A percentile compares a stretch with the other conserved stretches of the same genome.
Evolutionary conservation across 2,329 filamentous ascomycete genomes (phyloP).

Genomic region (Aspergillus niger): DNA sequence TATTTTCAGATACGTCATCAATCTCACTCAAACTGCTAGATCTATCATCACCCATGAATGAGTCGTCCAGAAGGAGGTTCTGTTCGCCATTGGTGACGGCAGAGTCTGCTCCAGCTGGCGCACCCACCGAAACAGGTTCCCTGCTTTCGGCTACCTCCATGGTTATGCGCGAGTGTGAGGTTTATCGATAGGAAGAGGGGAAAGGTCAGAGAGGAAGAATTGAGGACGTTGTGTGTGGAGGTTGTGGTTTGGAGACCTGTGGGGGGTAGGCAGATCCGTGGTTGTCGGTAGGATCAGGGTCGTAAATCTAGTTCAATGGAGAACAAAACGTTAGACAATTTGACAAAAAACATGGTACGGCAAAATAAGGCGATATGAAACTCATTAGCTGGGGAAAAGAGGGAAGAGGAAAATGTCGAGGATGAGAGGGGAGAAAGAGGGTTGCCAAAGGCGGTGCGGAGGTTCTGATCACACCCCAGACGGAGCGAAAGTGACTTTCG

Average conservation of each 20-base stretch:
- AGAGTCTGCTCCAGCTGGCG: conserved; percentile 35
- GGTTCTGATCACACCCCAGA: conserved; percentile 41
- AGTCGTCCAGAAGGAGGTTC: conserved; percentile 44
- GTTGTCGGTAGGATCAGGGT: conserved; percentile 14
- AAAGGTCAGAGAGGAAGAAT: conserved; percentile 6
- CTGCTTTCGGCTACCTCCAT: conserved; percentile 47
- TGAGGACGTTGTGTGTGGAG: conserved; percentile 10
- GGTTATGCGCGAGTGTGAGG: conserved; percentile 9
- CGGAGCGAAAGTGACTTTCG: conserved; percentile 26
- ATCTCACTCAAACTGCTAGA: conserved; percentile 94
- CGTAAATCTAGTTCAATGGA: conserved; percentile 23
- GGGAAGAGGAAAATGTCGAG: conserved; percentile 10
- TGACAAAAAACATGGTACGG: not conserved
- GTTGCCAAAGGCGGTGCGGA: conserved; percentile 43
- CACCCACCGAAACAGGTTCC: conserved; percentile 39
- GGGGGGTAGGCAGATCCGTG: conserved; percentile 12
- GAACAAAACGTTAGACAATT: conserved; percentile 26
- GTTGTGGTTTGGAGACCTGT: conserved; percentile 24
- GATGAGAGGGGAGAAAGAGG: conserved; percentile 23
- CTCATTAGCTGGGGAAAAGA: conserved; percentile 7
- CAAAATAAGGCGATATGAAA: not conserved
- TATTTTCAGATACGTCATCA: conserved; percentile 75
- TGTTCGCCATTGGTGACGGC: conserved; percentile 40
- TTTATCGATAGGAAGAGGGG: not conserved
- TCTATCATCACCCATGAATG: conserved; percentile 63